These are phyloP conservation scores for Calcarisporium arbuscula DNA, from an alignment of 2,329 filamentous ascomycete genomes.

Conservation along the genomic window DNA sequence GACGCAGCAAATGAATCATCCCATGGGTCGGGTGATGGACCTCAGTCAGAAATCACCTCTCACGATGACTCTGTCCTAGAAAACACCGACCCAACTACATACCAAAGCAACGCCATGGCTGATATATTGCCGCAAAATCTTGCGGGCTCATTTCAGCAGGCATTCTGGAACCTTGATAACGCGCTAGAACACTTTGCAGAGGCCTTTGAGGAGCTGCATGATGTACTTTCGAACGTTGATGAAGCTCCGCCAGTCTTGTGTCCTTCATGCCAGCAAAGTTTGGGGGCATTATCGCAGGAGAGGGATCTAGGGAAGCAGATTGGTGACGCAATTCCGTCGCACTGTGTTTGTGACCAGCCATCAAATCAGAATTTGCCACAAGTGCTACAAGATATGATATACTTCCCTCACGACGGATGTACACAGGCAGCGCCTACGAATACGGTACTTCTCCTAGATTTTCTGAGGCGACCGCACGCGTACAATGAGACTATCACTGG, in stretches of 20 bases:
- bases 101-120: no score
- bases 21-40: no score
- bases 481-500: conserved; percentile 8
- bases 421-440: conserved; percentile 12
- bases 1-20: conserved; percentile 2
- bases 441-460: conserved; percentile 9
- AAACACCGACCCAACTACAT: no score
- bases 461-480: conserved; percentile 14
- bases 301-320: not conserved
- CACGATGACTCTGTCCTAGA: no score
- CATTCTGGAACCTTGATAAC: conserved; percentile 8
- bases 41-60: no score
- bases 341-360: no score
- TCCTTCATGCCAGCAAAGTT: no score
- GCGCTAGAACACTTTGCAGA: conserved; percentile 7
- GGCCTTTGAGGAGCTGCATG: conserved; percentile 8
- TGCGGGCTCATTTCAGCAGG: conserved; percentile 5
- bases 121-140: no score
- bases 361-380: no score
- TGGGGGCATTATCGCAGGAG: no score
- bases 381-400: conserved; percentile 24
- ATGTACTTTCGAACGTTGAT: conserved; percentile 4
- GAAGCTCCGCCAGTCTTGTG: no score
- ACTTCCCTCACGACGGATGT: conserved; percentile 26
- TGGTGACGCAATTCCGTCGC: no score